These are phyloP conservation scores for Pythium sukuiense DNA, from an alignment of 352 stramenopile genomes.

Conservation along the genomic window DNA sequence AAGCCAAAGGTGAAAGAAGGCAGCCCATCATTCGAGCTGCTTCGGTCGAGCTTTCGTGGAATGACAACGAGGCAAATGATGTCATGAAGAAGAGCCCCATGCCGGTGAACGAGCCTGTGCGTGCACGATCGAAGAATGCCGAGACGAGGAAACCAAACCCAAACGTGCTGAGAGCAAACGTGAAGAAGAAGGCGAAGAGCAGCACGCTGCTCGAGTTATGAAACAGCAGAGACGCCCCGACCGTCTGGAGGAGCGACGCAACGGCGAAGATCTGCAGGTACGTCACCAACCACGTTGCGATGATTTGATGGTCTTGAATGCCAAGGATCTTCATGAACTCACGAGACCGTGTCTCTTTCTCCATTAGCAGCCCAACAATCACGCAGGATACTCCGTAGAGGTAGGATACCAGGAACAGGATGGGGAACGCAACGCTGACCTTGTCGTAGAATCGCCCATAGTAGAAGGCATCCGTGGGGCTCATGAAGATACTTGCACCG, in stretches of 20 bases:
- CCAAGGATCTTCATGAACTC: conserved; percentile 94
- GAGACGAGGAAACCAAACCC: conserved; percentile 71
- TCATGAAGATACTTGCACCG: conserved; percentile 46
- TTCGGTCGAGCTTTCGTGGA: conserved; percentile 54
- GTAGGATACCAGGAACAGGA: conserved; percentile 93
- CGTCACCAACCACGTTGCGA: conserved; percentile 71
- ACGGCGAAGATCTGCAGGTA: conserved; percentile 65
- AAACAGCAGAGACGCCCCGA: conserved; percentile 40
- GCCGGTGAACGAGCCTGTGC: conserved; percentile 61
- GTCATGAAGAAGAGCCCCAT: conserved; percentile 79
- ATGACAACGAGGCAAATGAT: conserved; percentile 79
- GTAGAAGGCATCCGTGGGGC: conserved; percentile 50
- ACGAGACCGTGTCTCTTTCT: conserved; percentile 91
- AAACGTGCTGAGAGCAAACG: conserved; percentile 81
- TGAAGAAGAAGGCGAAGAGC: conserved; percentile 70
- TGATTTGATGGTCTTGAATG: conserved; percentile 53
- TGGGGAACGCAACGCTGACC: conserved; percentile 68
- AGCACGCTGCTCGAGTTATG: conserved; percentile 37
- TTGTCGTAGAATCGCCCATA: conserved; percentile 80
- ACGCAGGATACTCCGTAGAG: conserved; percentile 90
- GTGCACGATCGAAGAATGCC: conserved; percentile 60
- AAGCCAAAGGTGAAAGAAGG: conserved; percentile 69
- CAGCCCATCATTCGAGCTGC: conserved; percentile 26
- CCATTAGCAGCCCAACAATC: conserved; percentile 87
- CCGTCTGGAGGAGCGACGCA: conserved; percentile 46